Evolutionary conservation across 1,284 basidiomycete genomes (phyloP).

Genomic region (Ceratobasidium theobromae): DNA sequence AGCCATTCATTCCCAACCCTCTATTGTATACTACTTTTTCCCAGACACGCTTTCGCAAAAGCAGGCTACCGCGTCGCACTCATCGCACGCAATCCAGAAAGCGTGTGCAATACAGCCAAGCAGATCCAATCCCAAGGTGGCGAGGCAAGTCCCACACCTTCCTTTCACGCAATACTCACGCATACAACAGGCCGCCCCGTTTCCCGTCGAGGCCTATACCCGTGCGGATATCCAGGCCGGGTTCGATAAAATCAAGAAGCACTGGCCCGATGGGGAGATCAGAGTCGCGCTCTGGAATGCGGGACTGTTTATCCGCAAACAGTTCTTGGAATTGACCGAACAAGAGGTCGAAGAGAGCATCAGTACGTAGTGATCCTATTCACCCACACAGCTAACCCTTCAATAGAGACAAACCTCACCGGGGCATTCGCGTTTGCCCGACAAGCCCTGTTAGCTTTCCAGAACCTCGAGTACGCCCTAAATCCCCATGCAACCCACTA

Average conservation of each 20-base stretch:
- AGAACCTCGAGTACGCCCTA: conserved; percentile 50
- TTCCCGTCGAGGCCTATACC: conserved; percentile 60
- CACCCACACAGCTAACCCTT: conserved; percentile 4
- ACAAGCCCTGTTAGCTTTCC: conserved; percentile 62
- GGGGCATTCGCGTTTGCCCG: conserved; percentile 69
- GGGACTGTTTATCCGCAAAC: conserved; percentile 59
- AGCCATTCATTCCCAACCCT: conserved; percentile 37
- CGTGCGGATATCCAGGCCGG: conserved; percentile 54
- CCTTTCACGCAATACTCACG: not conserved
- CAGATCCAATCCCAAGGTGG: conserved; percentile 62
- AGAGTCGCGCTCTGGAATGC: conserved; percentile 70
- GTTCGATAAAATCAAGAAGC: conserved; percentile 56
- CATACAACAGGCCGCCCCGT: conserved; percentile 55
- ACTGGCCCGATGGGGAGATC: conserved; percentile 56
- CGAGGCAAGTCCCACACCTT: conserved; percentile 47
- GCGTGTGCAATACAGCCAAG: conserved; percentile 54
- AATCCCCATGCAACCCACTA: not conserved
- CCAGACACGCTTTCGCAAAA: conserved; percentile 43
- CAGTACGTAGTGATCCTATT: not conserved
- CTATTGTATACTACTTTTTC: not conserved
- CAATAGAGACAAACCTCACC: conserved; percentile 59
- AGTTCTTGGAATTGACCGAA: conserved; percentile 66
- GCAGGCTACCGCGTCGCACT: conserved; percentile 67
- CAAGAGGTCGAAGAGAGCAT: conserved; percentile 37
- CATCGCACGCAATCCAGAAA: conserved; percentile 60